phyloP scores from a whole-genome alignment of 2,329 filamentous ascomycete genomes.

The Exophiala viscosa region DNA sequence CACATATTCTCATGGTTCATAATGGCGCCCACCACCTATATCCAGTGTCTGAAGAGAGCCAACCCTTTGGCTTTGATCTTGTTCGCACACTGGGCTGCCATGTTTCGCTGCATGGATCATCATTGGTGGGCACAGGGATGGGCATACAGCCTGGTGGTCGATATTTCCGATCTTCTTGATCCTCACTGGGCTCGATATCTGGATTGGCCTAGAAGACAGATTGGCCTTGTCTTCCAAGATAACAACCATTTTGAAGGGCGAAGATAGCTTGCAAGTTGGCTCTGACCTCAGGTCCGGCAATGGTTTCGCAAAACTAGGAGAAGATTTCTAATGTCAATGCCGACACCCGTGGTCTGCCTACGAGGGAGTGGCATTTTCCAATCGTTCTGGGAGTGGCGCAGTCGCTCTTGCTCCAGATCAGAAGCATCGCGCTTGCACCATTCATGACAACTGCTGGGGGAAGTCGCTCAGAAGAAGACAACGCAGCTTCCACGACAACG shows the following conservation, averaged over 20 bases:
- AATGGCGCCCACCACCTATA: slow-evolving; percentile 21
- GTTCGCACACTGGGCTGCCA: slow-evolving; percentile 28
- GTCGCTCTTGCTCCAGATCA: background rate
- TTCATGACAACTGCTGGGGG: background rate
- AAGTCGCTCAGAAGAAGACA: too few relatives aligned
- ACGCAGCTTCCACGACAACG: too few relatives aligned
- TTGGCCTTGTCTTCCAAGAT: slow-evolving; percentile 23
- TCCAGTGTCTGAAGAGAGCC: slow-evolving; percentile 23
- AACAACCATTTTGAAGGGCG: slow-evolving; percentile 11
- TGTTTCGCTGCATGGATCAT: slow-evolving; percentile 28
- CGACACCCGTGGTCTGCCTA: background rate
- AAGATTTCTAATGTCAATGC: slow-evolving; percentile 4
- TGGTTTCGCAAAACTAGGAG: background rate
- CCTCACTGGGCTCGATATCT: slow-evolving; percentile 22
- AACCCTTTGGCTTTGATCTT: slow-evolving; percentile 25
- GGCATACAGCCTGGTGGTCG: slow-evolving; percentile 26
- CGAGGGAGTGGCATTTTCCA: background rate
- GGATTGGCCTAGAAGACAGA: slow-evolving; percentile 25
- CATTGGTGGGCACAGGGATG: slow-evolving; percentile 29
- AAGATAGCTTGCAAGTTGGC: slow-evolving; percentile 1
- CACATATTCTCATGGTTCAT: slow-evolving; percentile 29
- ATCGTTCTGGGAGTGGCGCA: background rate
- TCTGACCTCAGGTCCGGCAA: background rate
- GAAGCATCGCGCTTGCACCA: background rate
- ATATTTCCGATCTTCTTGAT: slow-evolving; percentile 26